phyloP scores from a whole-genome alignment of 2,329 filamentous ascomycete species.

The Claviceps digitariae region DNA sequence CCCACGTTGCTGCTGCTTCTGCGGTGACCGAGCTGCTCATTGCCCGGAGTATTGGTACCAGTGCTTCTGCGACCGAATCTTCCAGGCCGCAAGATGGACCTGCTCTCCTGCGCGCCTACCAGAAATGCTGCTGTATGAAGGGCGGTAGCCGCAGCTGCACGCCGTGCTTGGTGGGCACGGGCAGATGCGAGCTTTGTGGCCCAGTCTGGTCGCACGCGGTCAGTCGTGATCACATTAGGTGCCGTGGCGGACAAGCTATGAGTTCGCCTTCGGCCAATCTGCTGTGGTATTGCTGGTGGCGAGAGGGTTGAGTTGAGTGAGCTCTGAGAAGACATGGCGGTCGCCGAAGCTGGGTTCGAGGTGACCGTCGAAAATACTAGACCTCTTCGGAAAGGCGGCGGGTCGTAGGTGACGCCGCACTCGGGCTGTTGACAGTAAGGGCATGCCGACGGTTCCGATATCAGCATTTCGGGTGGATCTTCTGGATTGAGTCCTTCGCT shows the following conservation, averaged over 20 bases:
- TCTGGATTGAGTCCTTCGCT: constrained; percentile 28
- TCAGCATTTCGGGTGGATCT: constrained; percentile 49
- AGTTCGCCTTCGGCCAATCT: constrained; percentile 30
- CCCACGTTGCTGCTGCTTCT: constrained; percentile 1
- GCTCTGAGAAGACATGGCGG: constrained; percentile 77
- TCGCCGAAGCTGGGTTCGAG: constrained; percentile 25
- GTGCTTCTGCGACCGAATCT: constrained; percentile 45
- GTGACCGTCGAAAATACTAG: constrained; percentile 51
- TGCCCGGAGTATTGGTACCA: constrained; percentile 17
- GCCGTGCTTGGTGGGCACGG: constrained; percentile 67
- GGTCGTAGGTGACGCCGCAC: constrained; percentile 89
- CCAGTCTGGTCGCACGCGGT: constrained; percentile 89
- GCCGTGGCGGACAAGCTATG: constrained; percentile 66
- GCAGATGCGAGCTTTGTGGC: constrained; percentile 76
- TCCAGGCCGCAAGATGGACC: constrained; percentile 31
- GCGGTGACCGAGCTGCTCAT: constrained; percentile 4
- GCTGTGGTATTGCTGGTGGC: constrained; percentile 23
- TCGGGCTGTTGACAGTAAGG: constrained; percentile 93
- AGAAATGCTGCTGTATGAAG: constrained; percentile 91
- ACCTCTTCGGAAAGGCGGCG: constrained; percentile 78
- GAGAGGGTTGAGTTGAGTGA: constrained; percentile 53
- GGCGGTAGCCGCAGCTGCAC: constrained; percentile 86
- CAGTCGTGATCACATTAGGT: constrained; percentile 80
- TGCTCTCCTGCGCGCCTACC: constrained; percentile 50
- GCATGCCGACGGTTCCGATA: constrained; percentile 83